Conservation (phyloP, 2,329 filamentous ascomycete genomes). For the Rachicladosporium sp. region DNA sequence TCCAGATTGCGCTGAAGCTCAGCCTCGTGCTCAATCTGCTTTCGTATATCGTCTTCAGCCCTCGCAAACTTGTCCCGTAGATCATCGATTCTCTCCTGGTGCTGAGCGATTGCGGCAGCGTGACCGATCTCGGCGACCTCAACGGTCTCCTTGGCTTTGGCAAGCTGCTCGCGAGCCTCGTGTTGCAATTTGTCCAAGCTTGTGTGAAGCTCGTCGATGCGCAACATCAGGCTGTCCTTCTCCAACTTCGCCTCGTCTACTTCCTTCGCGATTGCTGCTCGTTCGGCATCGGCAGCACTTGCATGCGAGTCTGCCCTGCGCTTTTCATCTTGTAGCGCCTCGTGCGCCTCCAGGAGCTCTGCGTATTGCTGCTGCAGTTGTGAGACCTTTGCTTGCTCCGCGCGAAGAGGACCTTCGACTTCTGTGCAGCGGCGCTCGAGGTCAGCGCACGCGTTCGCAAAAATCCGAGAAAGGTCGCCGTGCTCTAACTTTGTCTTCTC, state of each 20-base stretch:
- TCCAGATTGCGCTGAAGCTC: too few species aligned
- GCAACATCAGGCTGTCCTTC: conserved; percentile 30
- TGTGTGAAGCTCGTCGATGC: conserved; percentile 26
- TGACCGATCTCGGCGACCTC: conserved; percentile 34
- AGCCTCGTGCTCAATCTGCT: too few species aligned
- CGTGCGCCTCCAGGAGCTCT: conserved; percentile 23
- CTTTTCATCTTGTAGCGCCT: conserved; percentile 26
- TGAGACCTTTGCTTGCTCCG: conserved; percentile 28
- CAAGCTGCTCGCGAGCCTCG: conserved; percentile 23
- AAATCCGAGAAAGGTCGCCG: conserved; percentile 34
- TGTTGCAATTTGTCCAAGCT: conserved; percentile 25
- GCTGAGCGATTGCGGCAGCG: conserved; percentile 28
- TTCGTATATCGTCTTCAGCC: too few species aligned
- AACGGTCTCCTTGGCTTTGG: conserved; percentile 27
- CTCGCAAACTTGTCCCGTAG: neutral
- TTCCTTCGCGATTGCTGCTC: conserved; percentile 24
- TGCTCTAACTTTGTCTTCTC: conserved; percentile 32
- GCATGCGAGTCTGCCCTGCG: conserved; percentile 26
- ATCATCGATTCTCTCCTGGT: neutral
- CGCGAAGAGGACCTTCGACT: conserved; percentile 41
- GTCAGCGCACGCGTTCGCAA: conserved; percentile 43
- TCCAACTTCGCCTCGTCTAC: conserved; percentile 27
- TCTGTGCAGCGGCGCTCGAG: conserved; percentile 44
- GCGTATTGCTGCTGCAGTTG: conserved; percentile 25
- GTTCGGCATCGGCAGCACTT: conserved; percentile 29